Evolutionary conservation across 768 basidiomycete genomes (phyloP).

Genomic region (Gelatoporia subvermispora): DNA sequence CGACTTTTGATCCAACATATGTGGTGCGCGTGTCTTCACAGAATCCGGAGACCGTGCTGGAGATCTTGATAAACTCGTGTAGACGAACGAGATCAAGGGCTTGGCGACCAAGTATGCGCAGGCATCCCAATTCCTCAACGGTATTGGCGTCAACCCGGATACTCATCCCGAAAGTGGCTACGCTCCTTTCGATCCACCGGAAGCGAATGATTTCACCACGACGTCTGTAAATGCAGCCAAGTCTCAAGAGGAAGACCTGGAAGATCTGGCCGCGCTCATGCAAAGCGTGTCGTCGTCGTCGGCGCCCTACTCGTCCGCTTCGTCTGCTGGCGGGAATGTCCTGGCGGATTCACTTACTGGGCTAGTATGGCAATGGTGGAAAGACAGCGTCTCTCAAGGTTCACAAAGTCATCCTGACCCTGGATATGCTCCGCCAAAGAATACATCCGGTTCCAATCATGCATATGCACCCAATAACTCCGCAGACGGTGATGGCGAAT

Average conservation of each 20-base stretch:
- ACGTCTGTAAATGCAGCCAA: not conserved
- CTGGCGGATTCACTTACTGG: not conserved
- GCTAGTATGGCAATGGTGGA: too few species aligned
- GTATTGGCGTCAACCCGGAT: conserved; percentile 27
- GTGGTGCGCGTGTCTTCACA: conserved; percentile 11
- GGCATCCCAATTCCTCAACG: conserved; percentile 23
- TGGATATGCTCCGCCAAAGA: too few species aligned
- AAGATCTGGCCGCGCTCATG: not conserved
- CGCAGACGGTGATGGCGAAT: too few species aligned
- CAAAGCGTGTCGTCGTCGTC: not conserved
- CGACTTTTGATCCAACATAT: conserved; percentile 18
- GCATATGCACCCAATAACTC: too few species aligned
- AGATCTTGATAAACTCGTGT: not conserved
- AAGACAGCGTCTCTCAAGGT: too few species aligned
- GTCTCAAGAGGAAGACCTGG: not conserved
- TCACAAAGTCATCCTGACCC: too few species aligned
- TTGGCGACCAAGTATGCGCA: conserved; percentile 27
- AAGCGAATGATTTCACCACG: not conserved
- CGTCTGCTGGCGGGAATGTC: conserved; percentile 6
- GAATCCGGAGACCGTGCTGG: not conserved
- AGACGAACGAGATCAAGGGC: conserved; percentile 24
- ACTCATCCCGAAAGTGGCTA: conserved; percentile 20
- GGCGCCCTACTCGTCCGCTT: conserved; percentile 2
- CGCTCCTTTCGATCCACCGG: conserved; percentile 16
- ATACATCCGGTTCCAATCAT: too few species aligned